Evolutionary conservation across 345 rosid species (phyloP), one percentile per base, ranked within the genome.

Genomic region (rapeseed (Brassica napus)): DNA sequence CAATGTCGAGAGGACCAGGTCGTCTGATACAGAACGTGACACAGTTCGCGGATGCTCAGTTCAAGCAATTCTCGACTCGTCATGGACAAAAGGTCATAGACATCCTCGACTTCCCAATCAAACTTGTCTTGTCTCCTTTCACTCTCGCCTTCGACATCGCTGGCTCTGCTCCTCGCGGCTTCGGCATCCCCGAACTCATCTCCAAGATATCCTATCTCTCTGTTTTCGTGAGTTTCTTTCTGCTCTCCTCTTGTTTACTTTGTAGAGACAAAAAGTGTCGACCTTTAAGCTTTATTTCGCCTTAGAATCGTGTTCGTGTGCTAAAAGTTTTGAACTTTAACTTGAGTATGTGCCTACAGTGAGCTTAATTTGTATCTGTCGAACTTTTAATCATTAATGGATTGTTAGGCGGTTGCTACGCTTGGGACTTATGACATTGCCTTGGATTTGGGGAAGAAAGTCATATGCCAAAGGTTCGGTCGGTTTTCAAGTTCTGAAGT

Each of bases 111-210:
- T 88, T 89, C 81, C 98, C 97, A 4, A 77, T 90, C 59, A 94
- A 89, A 84, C 76, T 94, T 18, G 89, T 94, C 7, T 75, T 89
- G 70, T 88, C 94, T 79, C 97, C 97, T 58, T 83, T 92, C 85
- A 89, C 97, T 21, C 92, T 94, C 83, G 97, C 97, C 65, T 90
- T 89, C 71, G 92, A 87, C 86, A 75, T 92, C 71, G 98, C 87
- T 70, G 98, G 98, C 75, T 92, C 97, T 59, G 97, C 97, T 42
- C 94, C 94, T 73, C 94, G 97, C 39, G 97, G 97, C 8, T 91
- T 90, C 62, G 97, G 98, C 79, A 79, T 91, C 76, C 98, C 97
- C 14, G 89, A 94, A 77, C 80, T 94, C 77, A 83, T 92, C 83
- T 84, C 93, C 81, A 90, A 87, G 62, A 83, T 94, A 60, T 92